A percentile compares a stretch with the other conserved stretches of the same genome.
phyloP scores from a whole-genome alignment of 202 grass and related monocot genomes.

The Hordeum pubiflorum region DNA sequence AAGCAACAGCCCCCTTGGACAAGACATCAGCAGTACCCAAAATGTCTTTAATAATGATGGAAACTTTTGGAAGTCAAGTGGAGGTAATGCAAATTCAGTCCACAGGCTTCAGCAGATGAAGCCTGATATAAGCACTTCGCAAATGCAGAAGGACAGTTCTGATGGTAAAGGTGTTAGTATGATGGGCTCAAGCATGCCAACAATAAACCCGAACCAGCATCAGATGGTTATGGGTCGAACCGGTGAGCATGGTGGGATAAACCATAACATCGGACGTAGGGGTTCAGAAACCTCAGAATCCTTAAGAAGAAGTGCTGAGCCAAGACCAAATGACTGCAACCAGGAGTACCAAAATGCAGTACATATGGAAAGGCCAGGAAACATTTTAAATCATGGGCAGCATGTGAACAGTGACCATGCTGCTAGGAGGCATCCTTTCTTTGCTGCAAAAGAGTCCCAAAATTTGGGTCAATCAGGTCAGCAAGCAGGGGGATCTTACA shows the following conservation, averaged over 20 bases:
- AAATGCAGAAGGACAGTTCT: slow-evolving; percentile 32
- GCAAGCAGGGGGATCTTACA: slow-evolving; percentile 56
- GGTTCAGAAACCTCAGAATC: slow-evolving; percentile 55
- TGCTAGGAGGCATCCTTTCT: slow-evolving; percentile 40
- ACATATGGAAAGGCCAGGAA: slow-evolving; percentile 35
- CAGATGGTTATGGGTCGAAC: slow-evolving; percentile 31
- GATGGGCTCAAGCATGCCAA: slow-evolving; percentile 38
- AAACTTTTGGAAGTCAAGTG: slow-evolving; percentile 45
- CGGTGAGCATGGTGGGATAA: slow-evolving; percentile 52
- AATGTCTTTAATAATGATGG: slow-evolving; percentile 44
- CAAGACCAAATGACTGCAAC: slow-evolving; percentile 54
- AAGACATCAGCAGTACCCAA: slow-evolving; percentile 39
- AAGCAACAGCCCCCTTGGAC: slow-evolving; percentile 34
- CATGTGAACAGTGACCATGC: slow-evolving; percentile 31
- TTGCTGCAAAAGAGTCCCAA: slow-evolving; percentile 35
- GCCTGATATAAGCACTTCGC: slow-evolving; percentile 35
- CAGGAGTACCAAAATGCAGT: slow-evolving; percentile 45
- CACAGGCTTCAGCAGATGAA: slow-evolving; percentile 43
- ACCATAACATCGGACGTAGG: slow-evolving; percentile 37
- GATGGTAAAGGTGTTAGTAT: slow-evolving; percentile 40
- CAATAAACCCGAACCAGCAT: slow-evolving; percentile 41
- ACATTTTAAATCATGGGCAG: slow-evolving; percentile 40
- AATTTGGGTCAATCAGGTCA: slow-evolving; percentile 43
- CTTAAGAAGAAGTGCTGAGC: slow-evolving; percentile 44
- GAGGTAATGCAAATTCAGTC: slow-evolving; percentile 44